Evolutionary conservation across 352 stramenopile genomes (phyloP).

Genomic region (Globisporangium megalacanthum): DNA sequence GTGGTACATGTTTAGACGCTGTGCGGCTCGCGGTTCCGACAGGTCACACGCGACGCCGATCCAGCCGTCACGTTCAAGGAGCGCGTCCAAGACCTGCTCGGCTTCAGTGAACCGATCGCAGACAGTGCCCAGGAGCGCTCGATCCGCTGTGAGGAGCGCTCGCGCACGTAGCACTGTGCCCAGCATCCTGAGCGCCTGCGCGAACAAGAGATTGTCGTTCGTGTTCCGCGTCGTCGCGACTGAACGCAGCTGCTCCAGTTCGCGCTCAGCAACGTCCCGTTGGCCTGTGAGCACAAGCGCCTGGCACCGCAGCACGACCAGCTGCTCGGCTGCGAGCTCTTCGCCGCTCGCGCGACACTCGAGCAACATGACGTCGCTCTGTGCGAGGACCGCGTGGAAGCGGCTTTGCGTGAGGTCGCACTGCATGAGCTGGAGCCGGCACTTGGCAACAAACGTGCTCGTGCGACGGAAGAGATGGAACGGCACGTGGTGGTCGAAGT

Average conservation of each 20-base stretch:
- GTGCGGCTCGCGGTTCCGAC: constrained; percentile 7
- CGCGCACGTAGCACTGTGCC: constrained; percentile 33
- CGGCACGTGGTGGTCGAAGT: constrained; percentile 37
- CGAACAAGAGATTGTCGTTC: constrained; percentile 27
- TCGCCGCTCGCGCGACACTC: constrained; percentile 34
- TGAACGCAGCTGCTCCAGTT: constrained; percentile 23
- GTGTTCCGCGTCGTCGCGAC: constrained; percentile 15
- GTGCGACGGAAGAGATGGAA: constrained; percentile 24
- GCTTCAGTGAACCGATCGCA: constrained; percentile 28
- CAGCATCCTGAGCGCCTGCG: constrained; percentile 29
- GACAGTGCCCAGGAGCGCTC: constrained; percentile 11
- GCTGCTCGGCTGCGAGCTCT: constrained; percentile 30
- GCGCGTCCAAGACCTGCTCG: constrained; percentile 29
- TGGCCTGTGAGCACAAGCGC: constrained; percentile 35
- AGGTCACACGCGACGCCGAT: constrained; percentile 24
- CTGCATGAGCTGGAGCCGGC: constrained; percentile 26
- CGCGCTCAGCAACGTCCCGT: constrained; percentile 16
- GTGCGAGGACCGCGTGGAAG: constrained; percentile 24
- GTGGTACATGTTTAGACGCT: constrained; percentile 51
- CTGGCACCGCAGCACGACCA: constrained; percentile 36
- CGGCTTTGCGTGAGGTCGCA: constrained; percentile 31
- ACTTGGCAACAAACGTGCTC: constrained; percentile 35
- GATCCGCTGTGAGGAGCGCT: constrained; percentile 15
- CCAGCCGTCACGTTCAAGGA: constrained; percentile 58
- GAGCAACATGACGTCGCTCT: constrained; percentile 24